Conservation (phyloP, 805 yeast species). For the Clavispora fructus region DNA sequence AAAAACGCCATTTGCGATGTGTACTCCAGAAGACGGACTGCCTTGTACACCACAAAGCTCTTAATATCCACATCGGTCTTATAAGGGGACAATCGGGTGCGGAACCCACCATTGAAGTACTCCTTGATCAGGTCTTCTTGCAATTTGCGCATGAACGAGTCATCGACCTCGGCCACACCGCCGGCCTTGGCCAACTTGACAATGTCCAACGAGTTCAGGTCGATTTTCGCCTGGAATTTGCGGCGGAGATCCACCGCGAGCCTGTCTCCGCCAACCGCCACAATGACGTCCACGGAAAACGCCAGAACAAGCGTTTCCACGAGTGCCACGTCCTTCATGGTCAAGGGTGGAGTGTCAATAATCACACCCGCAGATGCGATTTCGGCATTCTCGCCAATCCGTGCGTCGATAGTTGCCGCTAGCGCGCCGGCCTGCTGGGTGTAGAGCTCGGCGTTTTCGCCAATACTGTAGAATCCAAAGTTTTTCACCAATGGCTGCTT, state of each 20-base stretch:
- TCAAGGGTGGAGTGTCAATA: slow-evolving; percentile 69
- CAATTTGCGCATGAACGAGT: slow-evolving; percentile 55
- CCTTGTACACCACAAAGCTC: slow-evolving; percentile 55
- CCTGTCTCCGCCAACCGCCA: slow-evolving; percentile 75
- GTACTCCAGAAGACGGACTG: slow-evolving; percentile 44
- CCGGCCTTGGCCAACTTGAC: slow-evolving; percentile 66
- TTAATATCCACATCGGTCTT: slow-evolving; percentile 68
- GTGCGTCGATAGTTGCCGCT: slow-evolving; percentile 41
- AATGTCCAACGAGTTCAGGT: slow-evolving; percentile 31
- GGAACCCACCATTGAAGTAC: slow-evolving; percentile 79
- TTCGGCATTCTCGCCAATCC: slow-evolving; percentile 47
- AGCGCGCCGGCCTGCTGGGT: slow-evolving; percentile 44
- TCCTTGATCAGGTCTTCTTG: slow-evolving; percentile 80
- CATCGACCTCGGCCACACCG: slow-evolving; percentile 75
- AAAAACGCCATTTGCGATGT: slow-evolving; percentile 33
- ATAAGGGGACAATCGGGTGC: slow-evolving; percentile 73
- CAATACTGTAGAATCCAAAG: slow-evolving; percentile 62
- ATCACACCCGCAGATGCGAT: slow-evolving; percentile 52
- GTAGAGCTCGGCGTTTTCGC: slow-evolving; percentile 55
- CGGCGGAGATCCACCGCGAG: slow-evolving; percentile 58
- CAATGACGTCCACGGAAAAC: slow-evolving; percentile 54
- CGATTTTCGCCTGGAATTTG: slow-evolving; percentile 35
- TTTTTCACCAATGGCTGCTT: slow-evolving; percentile 84
- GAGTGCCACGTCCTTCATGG: slow-evolving; percentile 43
- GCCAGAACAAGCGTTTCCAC: slow-evolving; percentile 55